These are phyloP conservation scores for Rubroshorea leprosula DNA, from an alignment of 345 rosid genomes.

Conservation along the genomic window DNA sequence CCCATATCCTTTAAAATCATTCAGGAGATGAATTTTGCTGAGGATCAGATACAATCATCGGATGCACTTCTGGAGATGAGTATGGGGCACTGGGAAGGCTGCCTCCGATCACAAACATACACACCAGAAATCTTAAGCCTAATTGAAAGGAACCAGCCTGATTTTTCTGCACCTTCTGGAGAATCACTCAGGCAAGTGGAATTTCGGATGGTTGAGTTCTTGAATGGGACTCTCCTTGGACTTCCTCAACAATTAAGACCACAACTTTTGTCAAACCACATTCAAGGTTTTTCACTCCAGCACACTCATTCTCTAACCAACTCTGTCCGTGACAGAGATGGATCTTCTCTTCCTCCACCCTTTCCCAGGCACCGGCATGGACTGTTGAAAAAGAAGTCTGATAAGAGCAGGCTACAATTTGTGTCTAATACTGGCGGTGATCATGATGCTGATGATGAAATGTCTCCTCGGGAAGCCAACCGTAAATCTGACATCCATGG, in stretches of 20 bases:
- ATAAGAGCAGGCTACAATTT: slow-evolving; percentile 83
- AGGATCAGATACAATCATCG: slow-evolving; percentile 59
- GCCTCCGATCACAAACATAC: slow-evolving; percentile 51
- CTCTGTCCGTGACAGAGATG: slow-evolving; percentile 47
- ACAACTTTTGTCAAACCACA: slow-evolving; percentile 42
- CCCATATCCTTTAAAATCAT: slow-evolving; percentile 19
- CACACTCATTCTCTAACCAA: slow-evolving; percentile 19
- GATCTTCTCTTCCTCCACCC: slow-evolving; percentile 36
- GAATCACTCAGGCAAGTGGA: slow-evolving; percentile 94
- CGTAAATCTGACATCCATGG: slow-evolving; percentile 41
- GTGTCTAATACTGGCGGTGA: slow-evolving; percentile 53
- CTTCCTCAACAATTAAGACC: slow-evolving; percentile 62
- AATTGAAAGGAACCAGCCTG: slow-evolving; percentile 75
- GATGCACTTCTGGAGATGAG: slow-evolving; percentile 77
- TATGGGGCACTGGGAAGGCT: slow-evolving; percentile 84
- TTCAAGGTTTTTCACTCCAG: slow-evolving; percentile 37
- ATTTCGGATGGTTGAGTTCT: slow-evolving; percentile 83
- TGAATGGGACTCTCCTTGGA: slow-evolving; percentile 53
- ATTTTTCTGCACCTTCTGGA: slow-evolving; percentile 83
- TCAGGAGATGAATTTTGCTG: slow-evolving; percentile 78
- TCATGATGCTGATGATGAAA: slow-evolving; percentile 66
- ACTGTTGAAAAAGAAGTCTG: slow-evolving; percentile 67
- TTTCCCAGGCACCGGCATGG: slow-evolving; percentile 62
- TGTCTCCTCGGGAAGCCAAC: slow-evolving; percentile 47
- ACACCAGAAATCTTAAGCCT: slow-evolving; percentile 54